A percentile compares a stretch with the other conserved stretches of the same genome.
Conservation (phyloP, 352 stramenopile genomes). For the Blastocystis sp. region DNA sequence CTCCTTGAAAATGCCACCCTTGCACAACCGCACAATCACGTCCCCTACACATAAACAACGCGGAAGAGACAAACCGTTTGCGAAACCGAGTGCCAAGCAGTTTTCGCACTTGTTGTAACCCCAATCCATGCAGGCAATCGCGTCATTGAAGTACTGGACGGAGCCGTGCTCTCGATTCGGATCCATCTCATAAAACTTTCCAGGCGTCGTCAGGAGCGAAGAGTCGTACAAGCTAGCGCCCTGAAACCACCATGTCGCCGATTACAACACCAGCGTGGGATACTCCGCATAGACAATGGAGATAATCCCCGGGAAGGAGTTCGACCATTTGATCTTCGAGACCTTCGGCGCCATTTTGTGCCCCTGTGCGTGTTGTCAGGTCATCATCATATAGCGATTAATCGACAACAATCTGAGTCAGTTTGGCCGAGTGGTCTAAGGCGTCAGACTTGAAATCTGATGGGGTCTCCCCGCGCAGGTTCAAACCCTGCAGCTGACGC, state of each 20-base stretch:
- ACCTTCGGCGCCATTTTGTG: neutral
- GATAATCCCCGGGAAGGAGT: constrained; percentile 50
- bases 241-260: neutral
- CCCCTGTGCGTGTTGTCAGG: neutral
- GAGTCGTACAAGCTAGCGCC: constrained; percentile 24
- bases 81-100: constrained; percentile 8
- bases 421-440: constrained; percentile 65
- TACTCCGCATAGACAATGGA: constrained; percentile 31
- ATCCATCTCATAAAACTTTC: constrained; percentile 46
- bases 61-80: neutral
- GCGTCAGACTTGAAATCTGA: constrained; percentile 68
- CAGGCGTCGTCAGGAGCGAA: constrained; percentile 13
- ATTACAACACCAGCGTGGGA: constrained; percentile 30
- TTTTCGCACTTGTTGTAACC: neutral
- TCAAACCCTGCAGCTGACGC: constrained; percentile 61
- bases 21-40: constrained; percentile 26
- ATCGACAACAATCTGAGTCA: neutral
- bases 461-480: constrained; percentile 44
- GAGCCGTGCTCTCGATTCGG: constrained; percentile 47
- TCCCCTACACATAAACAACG: constrained; percentile 21
- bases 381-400: neutral
- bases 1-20: constrained; percentile 23
- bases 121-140: constrained; percentile 47
- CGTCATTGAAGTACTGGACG: constrained; percentile 50
- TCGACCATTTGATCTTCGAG: constrained; percentile 51